Percentiles rank a stretch among this genome's conserved stretches.
phyloP scores from a whole-genome alignment of 2,329 filamentous ascomycete species.

The Emergomyces orientalis region DNA sequence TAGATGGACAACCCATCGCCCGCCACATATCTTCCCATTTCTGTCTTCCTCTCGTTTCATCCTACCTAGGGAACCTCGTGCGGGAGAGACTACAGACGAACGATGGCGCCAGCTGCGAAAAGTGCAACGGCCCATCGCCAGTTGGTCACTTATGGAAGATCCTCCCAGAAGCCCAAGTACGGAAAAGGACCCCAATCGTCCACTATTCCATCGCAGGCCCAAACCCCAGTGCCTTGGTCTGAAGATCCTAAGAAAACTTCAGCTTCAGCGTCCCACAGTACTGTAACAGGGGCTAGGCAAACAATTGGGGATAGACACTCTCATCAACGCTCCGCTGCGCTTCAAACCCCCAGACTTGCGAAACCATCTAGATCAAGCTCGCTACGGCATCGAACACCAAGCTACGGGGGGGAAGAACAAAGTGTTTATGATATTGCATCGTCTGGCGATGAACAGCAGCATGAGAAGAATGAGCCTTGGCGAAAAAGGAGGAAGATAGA shows the following conservation, averaged over 20 bases:
- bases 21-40: not conserved
- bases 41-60: not conserved
- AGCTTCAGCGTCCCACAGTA: not conserved
- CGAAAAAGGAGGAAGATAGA: constrained; percentile 15
- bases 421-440: constrained; percentile 22
- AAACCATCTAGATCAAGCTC: not conserved
- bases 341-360: not conserved
- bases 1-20: not conserved
- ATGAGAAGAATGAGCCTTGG: constrained; percentile 5
- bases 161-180: constrained; percentile 9
- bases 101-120: constrained; percentile 6
- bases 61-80: constrained; percentile 1
- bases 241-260: not conserved
- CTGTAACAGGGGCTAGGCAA: not conserved
- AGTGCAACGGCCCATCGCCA: constrained; percentile 12
- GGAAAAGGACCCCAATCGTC: constrained; percentile 2
- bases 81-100: not conserved
- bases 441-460: constrained; percentile 21
- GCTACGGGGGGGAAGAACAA: not conserved
- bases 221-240: not conserved
- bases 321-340: not conserved
- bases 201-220: not conserved
- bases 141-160: constrained; percentile 16
- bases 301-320: not conserved
- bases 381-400: not conserved